Evolutionary conservation across 2,329 filamentous ascomycete species (phyloP), one percentile per base, ranked within the genome.

Genomic region (Epichloe amarillans): DNA sequence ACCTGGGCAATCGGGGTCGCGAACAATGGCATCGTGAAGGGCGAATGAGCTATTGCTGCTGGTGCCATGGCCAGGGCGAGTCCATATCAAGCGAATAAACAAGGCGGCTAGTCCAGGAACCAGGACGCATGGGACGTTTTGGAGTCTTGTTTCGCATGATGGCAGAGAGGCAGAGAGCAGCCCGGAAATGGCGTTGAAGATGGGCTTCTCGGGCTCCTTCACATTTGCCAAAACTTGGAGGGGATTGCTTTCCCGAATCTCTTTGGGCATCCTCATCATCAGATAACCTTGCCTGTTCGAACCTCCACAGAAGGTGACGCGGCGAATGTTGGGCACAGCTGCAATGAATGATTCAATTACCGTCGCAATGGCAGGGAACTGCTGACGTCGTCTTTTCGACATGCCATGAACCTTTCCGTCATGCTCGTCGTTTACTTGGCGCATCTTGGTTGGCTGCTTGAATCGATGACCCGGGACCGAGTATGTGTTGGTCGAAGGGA

Each of bases 201-300:
- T 48, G 1, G 59, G 58, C 47, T 53, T 57, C 42, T 69, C 64
- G 12, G 53, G 49, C 1, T 53, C 41, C 4, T 53, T 53, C 7
- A 63, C 53, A 42, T 59, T 50, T 3, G 62, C 61, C 15, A 64
- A 55, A 5, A 74, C 62, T 7, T 65, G 58, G 2, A 95, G 69
- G 88, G 69, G 88, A 58, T 84, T 74, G 56, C 79, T 74, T 47
- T 80, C 76, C 50, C 85, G 79, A 15, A 84, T 65, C 0, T 72
- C 63, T 0, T 65, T 57, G 0, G 80, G 72, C 11, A 95, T 74
- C 54, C 75, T 82, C 66, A 86, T 80, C 68, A 88, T 88, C 39
- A 95, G 69, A 42, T 82, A 82, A 0, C 90, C 90, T 66, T 95
- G 89, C 40, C 89, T 75, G 54, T 95, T 90, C 7, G 89, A 90